Percentiles rank a stretch among this genome's conserved stretches.
These are phyloP conservation scores for Trypanosoma mega DNA, from an alignment of 208 protist species.

Conservation along the genomic window DNA sequence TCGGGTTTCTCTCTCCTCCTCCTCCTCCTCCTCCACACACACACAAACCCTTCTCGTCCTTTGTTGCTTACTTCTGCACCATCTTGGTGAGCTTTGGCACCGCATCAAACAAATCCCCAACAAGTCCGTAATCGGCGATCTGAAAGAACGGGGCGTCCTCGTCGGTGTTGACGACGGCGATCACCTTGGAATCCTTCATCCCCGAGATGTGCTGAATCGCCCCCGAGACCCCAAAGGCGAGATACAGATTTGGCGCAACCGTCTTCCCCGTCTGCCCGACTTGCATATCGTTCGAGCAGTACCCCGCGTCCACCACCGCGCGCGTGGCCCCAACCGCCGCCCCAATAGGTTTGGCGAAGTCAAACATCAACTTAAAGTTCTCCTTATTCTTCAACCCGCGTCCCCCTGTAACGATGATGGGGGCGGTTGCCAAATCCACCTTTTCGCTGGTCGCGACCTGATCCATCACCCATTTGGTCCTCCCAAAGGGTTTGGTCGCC, in stretches of 20 bases:
- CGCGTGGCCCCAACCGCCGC: constrained; percentile 96
- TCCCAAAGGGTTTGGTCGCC: constrained; percentile 30
- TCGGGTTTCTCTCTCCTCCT: too few species aligned
- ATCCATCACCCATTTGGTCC: constrained; percentile 63
- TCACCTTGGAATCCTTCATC: constrained; percentile 99
- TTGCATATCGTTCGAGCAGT: constrained; percentile 94
- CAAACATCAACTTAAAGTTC: constrained; percentile 98
- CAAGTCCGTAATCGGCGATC: constrained; percentile 97
- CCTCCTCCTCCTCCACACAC: too few species aligned
- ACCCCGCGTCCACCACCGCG: constrained; percentile 96
- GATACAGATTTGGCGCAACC: constrained; percentile 98
- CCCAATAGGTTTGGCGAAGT: constrained; percentile 92
- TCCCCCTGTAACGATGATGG: constrained; percentile 93
- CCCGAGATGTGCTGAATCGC: constrained; percentile 97
- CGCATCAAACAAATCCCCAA: constrained; percentile 95
- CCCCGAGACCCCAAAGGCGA: constrained; percentile 96
- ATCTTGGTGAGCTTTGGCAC: constrained; percentile 92
- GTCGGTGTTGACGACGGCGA: constrained; percentile 97
- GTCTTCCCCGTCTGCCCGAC: constrained; percentile 98
- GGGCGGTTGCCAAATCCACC: constrained; percentile 93
- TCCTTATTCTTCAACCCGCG: constrained; percentile 96
- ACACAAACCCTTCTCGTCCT: too few species aligned
- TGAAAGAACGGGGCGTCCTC: constrained; percentile 98
- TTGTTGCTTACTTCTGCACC: constrained; percentile 68
- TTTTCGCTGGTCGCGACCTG: constrained; percentile 68